Conservation (phyloP, 208 protist genomes). For the Acanthamoeba divionensis region DNA sequence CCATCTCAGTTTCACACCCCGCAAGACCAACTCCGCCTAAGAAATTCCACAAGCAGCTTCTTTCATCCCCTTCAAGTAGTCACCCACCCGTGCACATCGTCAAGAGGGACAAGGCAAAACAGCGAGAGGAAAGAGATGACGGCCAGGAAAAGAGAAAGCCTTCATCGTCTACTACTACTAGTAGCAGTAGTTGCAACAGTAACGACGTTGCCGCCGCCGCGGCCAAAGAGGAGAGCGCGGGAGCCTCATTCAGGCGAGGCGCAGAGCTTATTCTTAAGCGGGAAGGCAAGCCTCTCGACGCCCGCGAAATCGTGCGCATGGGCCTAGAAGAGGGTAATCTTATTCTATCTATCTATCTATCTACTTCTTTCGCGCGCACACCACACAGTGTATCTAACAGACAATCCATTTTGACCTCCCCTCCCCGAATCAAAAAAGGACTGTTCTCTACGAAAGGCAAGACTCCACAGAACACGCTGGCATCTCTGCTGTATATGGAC, state of each 20-base stretch:
- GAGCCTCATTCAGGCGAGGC: slow-evolving; percentile 2
- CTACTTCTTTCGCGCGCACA: not conserved
- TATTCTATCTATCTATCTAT: not conserved
- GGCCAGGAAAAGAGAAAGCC: not conserved
- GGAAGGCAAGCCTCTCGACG: slow-evolving; percentile 43
- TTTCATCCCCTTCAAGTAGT: too few species aligned
- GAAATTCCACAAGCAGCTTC: too few species aligned
- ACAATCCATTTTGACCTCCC: not conserved
- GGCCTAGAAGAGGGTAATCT: slow-evolving; percentile 25
- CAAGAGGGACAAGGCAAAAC: too few species aligned
- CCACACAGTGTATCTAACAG: not conserved
- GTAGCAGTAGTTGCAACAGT: not conserved
- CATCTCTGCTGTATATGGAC: slow-evolving; percentile 39
- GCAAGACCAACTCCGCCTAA: too few species aligned
- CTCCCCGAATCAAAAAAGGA: not conserved
- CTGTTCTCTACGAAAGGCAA: slow-evolving; percentile 37
- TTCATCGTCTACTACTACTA: not conserved
- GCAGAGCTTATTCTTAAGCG: slow-evolving; percentile 38
- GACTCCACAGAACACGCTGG: slow-evolving; percentile 35
- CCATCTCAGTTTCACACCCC: too few species aligned
- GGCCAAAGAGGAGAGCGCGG: not conserved
- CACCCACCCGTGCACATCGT: too few species aligned
- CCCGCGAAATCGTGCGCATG: slow-evolving; percentile 3
- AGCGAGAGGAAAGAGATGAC: not conserved
- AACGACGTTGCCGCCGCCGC: not conserved